Evolutionary conservation across 2,329 filamentous ascomycete species (phyloP).

Genomic region (Polytolypa hystricis): DNA sequence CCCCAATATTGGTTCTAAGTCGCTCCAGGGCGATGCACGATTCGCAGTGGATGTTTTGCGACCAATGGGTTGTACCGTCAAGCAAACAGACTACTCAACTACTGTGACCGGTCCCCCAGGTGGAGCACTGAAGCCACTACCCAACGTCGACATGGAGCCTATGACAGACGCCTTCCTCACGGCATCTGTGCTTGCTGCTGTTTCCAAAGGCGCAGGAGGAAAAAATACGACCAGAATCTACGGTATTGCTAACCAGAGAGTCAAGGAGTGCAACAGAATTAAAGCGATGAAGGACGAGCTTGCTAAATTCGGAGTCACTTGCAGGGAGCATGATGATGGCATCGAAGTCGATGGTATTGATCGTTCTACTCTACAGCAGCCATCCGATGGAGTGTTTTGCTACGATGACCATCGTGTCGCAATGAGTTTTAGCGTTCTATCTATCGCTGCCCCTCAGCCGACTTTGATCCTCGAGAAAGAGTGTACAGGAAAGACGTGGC

Average conservation of each 20-base stretch:
- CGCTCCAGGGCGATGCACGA: slow-evolving; percentile 85
- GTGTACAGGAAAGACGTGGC: slow-evolving; percentile 96
- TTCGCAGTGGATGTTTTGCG: slow-evolving; percentile 83
- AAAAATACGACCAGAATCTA: slow-evolving; percentile 66
- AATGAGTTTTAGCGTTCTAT: slow-evolving; percentile 94
- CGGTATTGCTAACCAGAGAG: slow-evolving; percentile 93
- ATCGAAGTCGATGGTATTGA: slow-evolving; percentile 55
- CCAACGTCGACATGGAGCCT: slow-evolving; percentile 91
- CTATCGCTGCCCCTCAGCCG: slow-evolving; percentile 57
- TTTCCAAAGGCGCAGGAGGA: slow-evolving; percentile 58
- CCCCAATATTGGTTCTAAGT: slow-evolving; percentile 87
- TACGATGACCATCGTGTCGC: slow-evolving; percentile 97
- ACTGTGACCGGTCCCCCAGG: slow-evolving; percentile 80
- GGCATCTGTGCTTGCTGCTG: slow-evolving; percentile 82
- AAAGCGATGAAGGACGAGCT: slow-evolving; percentile 90
- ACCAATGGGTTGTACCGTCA: slow-evolving; percentile 87
- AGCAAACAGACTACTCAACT: slow-evolving; percentile 74
- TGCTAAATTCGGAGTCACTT: slow-evolving; percentile 81
- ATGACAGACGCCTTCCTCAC: slow-evolving; percentile 99
- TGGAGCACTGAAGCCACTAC: slow-evolving; percentile 62
- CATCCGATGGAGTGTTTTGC: slow-evolving; percentile 65
- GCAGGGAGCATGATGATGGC: slow-evolving; percentile 85
- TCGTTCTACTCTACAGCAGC: slow-evolving; percentile 41
- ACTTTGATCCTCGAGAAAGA: slow-evolving; percentile 79
- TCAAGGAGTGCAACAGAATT: slow-evolving; percentile 97